phyloP scores from a whole-genome alignment of 352 stramenopile genomes.

The Globisporangium okanoganense region DNA sequence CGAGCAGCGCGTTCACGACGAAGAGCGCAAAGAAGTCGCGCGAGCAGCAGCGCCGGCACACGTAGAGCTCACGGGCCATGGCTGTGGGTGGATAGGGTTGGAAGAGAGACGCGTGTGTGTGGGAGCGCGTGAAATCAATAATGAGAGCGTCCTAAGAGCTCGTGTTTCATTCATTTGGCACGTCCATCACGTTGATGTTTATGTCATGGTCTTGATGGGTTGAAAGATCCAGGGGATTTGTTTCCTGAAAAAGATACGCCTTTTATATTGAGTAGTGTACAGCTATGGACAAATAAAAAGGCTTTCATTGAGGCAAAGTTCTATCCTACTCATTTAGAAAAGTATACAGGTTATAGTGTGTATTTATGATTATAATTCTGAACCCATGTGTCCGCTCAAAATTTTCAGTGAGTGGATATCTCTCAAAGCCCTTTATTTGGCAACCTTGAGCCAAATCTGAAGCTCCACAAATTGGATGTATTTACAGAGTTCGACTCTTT shows the following conservation, averaged over 20 bases:
- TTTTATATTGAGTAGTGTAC: background rate
- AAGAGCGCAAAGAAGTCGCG: conserved; percentile 10
- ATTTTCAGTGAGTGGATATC: background rate
- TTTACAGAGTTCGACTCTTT: too few species aligned
- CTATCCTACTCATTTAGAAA: too few species aligned
- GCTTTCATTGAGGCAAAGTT: too few species aligned
- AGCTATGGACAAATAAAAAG: background rate
- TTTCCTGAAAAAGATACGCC: background rate
- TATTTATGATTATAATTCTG: background rate
- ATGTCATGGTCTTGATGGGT: background rate
- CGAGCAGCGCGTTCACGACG: conserved; percentile 5
- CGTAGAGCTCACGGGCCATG: conserved; percentile 5
- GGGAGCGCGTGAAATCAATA: background rate
- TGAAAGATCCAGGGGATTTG: background rate
- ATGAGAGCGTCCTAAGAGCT: background rate
- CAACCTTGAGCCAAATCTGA: too few species aligned
- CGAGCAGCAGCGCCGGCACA: conserved; percentile 11
- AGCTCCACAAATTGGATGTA: too few species aligned
- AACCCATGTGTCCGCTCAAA: background rate
- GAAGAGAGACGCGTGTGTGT: too few species aligned
- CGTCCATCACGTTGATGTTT: too few species aligned
- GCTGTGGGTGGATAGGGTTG: too few species aligned
- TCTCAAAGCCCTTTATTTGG: too few species aligned
- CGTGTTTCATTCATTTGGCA: background rate
- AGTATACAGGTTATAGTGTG: background rate